Percentiles rank a stretch among this genome's conserved stretches.
Conservation (phyloP, 768 basidiomycete genomes). For the Lactarius akahatsu region DNA sequence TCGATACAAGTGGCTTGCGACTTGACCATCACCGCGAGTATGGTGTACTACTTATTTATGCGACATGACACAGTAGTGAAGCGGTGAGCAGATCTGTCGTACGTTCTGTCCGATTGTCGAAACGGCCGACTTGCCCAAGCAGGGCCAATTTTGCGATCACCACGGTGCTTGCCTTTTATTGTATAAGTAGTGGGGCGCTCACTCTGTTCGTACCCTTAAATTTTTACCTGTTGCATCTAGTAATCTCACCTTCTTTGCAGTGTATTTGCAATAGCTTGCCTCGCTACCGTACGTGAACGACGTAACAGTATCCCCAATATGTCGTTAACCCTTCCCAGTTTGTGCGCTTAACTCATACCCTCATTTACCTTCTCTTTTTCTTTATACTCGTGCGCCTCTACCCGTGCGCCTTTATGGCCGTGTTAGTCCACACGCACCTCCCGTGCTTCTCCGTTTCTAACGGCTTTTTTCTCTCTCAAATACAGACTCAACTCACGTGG, state of each 20-base stretch:
- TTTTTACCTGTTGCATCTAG: not conserved
- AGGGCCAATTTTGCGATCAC: not conserved
- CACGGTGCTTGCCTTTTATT: conserved; percentile 6
- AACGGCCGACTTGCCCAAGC: not conserved
- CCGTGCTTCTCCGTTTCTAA: not conserved
- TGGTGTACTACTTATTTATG: conserved; percentile 13
- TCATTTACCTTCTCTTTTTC: conserved; percentile 13
- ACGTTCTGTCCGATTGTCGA: not conserved
- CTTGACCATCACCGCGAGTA: conserved; percentile 4
- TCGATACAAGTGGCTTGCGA: conserved; percentile 4
- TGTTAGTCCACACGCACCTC: not conserved
- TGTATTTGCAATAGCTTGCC: conserved; percentile 6
- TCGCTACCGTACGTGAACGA: not conserved
- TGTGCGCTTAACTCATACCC: not conserved
- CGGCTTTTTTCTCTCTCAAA: not conserved
- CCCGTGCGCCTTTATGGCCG: conserved; percentile 7
- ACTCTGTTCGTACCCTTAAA: not conserved
- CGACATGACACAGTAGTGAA: not conserved
- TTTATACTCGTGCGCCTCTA: conserved; percentile 9
- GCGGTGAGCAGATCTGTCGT: not conserved
- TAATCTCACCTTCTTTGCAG: conserved; percentile 3
- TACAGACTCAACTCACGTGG: conserved; percentile 13
- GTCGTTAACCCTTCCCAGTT: not conserved
- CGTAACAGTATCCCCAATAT: not conserved
- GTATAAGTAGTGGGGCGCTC: conserved; percentile 8